Base-by-base conservation (phyloP, 257 asterid species). In the Nicotiana benthamiana region DNA sequence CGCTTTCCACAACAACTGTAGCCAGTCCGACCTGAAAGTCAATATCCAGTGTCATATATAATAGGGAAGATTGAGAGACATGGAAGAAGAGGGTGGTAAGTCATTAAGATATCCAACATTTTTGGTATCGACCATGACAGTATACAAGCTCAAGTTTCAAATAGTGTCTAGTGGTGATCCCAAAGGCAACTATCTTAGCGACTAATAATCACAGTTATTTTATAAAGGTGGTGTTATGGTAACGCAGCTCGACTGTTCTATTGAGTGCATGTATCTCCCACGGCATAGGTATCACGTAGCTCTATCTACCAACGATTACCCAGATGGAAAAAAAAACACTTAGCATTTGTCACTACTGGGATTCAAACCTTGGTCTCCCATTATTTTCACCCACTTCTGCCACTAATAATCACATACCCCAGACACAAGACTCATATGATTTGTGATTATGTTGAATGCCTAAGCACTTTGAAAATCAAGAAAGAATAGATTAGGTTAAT, bases 1-100 rank as follows among this genome's bases (percentile, higher is more conserved):
- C 97, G 79, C 99, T 95, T 88, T 95, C 99, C 85, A 95, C 95
- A 4, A 93, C 96, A 22, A 95, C 99, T 90, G 90, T 95, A 26
- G 98, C 97, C 32, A 93, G 84, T 60, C 99, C 99, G 57, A 93
- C 96, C 99, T 95, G 90, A 52, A 83, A 80, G 63, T 9, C 82
- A 53, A 43, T 63, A 61, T 62, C 18, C 43, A 17, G 8, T 13
- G 81, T 60, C 77, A 43, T 20, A 70, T 11, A 40, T 40, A 70
- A 70, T 22, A 40, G 6, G 57, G 77, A 70, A 40, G 56, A 40
- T 2, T 11, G 22, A 46, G 40, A 7, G 32, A 24, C 61, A 46
- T 24, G 4, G 1, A 30, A 28, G 22, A 27, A 64, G 46, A 16
- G 72, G 72, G 13, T 64, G 72, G 13, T 64, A 16, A 64, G 74